Conservation (phyloP, 2,329 filamentous ascomycete genomes). For the Mariannaea elegans region DNA sequence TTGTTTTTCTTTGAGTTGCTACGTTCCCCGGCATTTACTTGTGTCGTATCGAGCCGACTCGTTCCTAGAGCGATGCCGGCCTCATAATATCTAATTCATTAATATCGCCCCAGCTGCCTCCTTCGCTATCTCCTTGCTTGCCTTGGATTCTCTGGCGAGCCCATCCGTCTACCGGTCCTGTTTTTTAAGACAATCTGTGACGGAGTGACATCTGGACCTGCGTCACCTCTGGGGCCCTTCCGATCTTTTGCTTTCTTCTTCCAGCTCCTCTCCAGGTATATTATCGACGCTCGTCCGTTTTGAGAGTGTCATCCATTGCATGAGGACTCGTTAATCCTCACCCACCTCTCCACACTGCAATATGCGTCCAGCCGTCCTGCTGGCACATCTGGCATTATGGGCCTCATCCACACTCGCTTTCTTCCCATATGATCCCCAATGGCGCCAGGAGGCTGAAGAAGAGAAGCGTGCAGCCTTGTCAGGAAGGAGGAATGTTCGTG, state of each 20-base stretch:
- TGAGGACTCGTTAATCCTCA: constrained; percentile 14
- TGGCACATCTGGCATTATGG: constrained; percentile 60
- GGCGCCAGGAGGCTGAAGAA: constrained; percentile 43
- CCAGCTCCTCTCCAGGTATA: constrained; percentile 19
- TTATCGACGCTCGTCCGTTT: constrained; percentile 12
- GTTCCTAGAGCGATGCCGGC: constrained; percentile 34
- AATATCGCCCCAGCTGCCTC: constrained; percentile 35
- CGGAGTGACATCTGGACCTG: constrained; percentile 26
- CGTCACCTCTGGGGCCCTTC: constrained; percentile 18
- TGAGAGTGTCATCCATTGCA: not conserved
- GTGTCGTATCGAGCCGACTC: constrained; percentile 31
- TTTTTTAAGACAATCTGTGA: constrained; percentile 35
- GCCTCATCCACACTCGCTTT: constrained; percentile 57
- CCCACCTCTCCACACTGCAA: constrained; percentile 29
- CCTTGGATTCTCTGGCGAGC: constrained; percentile 18
- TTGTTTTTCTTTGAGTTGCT: constrained; percentile 15
- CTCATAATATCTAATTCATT: constrained; percentile 43
- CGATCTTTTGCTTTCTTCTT: constrained; percentile 13
- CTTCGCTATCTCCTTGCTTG: constrained; percentile 13
- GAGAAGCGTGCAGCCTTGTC: constrained; percentile 14
- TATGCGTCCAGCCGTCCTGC: constrained; percentile 52
- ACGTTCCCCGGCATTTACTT: constrained; percentile 24
- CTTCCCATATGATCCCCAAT: constrained; percentile 54
- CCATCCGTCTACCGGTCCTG: constrained; percentile 7
- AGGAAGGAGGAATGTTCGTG: constrained; percentile 35